Base-by-base conservation (phyloP, 1,139 yeast species). In the Wickerhamomyces sp. region DNA sequence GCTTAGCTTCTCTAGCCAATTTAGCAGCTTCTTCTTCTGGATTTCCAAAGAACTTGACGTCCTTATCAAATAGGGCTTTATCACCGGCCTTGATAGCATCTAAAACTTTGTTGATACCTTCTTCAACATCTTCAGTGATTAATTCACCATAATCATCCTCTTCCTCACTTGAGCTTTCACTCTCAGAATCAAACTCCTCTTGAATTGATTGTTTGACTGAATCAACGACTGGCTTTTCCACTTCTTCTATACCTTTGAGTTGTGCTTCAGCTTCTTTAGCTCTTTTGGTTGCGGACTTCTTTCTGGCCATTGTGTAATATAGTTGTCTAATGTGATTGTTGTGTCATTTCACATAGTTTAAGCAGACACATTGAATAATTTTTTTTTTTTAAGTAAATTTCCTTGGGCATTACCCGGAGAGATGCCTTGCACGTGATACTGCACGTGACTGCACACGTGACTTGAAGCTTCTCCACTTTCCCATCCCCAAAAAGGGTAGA, bases 81-180 rank as follows among this genome's bases (percentile, higher is more conserved):
- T 93, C 93, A 47, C 86, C 81, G 9, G 73, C 72, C 59, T 78
- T 79, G 51, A 94, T 77, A 0, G 96, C 84, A 27, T 69, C 62
- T 46, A 94, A 66, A 2, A 93, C 96, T 43, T 81, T 73, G 46
- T 77, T 72, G 55, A 94, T 84, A 10, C 95, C 95, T 15, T 73
- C 66, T 54, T 94, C 97, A 8, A 94, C 88, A 45, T 86, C 90
- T 41, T 81, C 90, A 0, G 98, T 93, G 45, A 88, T 73, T 48
- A 93, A 70, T 36, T 89, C 96, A 41, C 97, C 99, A 57, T 66
- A 84, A 51, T 91, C 97, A 61, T 94, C 99, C 65, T 94, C 99
- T 6, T 84, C 93, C 62, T 89, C 97, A 52, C 65, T 57, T n/a
- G 55, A 49, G 29, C 44, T 46, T 14, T 50, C 60, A 40, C 55